Conservation (phyloP, 2,329 filamentous ascomycete genomes). For the Tolypocladium endophyticum region DNA sequence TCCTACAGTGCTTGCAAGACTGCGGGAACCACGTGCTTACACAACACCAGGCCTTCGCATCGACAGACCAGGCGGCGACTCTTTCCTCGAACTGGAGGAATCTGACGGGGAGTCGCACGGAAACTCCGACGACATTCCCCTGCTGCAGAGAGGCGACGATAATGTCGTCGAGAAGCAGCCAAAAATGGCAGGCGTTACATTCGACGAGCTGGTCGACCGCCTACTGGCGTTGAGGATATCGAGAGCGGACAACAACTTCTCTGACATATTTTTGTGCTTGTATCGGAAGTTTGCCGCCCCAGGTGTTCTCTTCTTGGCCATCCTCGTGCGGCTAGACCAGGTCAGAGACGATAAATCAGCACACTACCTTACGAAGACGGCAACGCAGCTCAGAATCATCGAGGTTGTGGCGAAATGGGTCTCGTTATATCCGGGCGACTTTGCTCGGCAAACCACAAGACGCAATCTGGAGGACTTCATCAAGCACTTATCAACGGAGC, state of each 20-base stretch:
- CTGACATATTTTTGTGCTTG: conserved; percentile 78
- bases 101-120: conserved; percentile 56
- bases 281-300: conserved; percentile 92
- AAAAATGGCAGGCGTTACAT: conserved; percentile 42
- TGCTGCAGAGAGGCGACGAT: conserved; percentile 57
- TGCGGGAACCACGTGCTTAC: conserved; percentile 29
- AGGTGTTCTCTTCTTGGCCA: conserved; percentile 62
- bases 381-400: conserved; percentile 73
- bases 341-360: conserved; percentile 56
- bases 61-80: conserved; percentile 36
- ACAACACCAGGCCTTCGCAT: conserved; percentile 41
- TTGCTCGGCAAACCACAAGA: conserved; percentile 67
- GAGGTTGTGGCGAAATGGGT: conserved; percentile 85
- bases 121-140: conserved; percentile 57
- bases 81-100: conserved; percentile 59
- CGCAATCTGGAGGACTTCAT: conserved; percentile 68
- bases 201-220: conserved; percentile 76
- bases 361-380: conserved; percentile 65
- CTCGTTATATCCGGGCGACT: conserved; percentile 81
- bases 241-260: conserved; percentile 81
- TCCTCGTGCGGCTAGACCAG: conserved; percentile 65
- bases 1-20: neutral
- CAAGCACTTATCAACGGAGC: conserved; percentile 58
- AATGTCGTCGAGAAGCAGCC: conserved; percentile 38
- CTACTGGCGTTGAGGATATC: conserved; percentile 73